A percentile compares a stretch with the other conserved stretches of the same genome.
These are phyloP conservation scores for Piloderma croceum DNA, from an alignment of 768 basidiomycete genomes.

Conservation along the genomic window DNA sequence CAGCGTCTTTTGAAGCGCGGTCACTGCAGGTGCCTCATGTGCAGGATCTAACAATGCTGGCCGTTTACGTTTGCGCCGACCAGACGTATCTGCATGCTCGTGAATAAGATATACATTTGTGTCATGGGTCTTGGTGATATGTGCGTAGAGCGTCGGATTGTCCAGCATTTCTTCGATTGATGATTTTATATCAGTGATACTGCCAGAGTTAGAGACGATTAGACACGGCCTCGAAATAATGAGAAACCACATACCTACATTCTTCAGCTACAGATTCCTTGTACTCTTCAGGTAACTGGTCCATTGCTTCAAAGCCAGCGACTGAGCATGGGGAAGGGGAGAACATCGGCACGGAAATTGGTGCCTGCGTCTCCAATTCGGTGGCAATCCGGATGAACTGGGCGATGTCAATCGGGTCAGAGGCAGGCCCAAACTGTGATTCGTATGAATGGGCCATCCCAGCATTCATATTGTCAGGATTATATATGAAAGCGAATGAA, in stretches of 20 bases:
- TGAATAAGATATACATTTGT: slow-evolving; percentile 34
- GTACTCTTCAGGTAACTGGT: slow-evolving; percentile 19
- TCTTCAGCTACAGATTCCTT: slow-evolving; percentile 32
- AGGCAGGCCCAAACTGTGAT: slow-evolving; percentile 60
- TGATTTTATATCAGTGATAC: slow-evolving; percentile 47
- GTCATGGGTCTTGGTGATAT: slow-evolving; percentile 52
- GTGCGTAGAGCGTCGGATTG: slow-evolving; percentile 51
- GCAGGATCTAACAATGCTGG: slow-evolving; percentile 30
- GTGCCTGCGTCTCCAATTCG: slow-evolving; percentile 6
- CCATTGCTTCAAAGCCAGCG: background rate
- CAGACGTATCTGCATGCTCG: slow-evolving; percentile 27
- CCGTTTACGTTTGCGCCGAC: slow-evolving; percentile 35
- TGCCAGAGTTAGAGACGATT: slow-evolving; percentile 19
- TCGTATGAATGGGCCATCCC: slow-evolving; percentile 26
- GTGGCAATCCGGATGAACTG: slow-evolving; percentile 37
- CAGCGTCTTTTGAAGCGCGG: slow-evolving; percentile 44
- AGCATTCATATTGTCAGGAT: background rate
- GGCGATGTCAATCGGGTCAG: slow-evolving; percentile 44
- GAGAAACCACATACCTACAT: slow-evolving; percentile 33
- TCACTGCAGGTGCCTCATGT: slow-evolving; percentile 41
- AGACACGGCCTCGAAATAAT: slow-evolving; percentile 1
- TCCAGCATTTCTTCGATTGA: slow-evolving; percentile 43
- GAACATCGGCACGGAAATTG: background rate
- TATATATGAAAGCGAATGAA: too few species aligned
- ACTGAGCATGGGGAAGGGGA: background rate